phyloP scores from a whole-genome alignment of 495 filamentous ascomycete genomes.

The Parachaetomium inaequale region DNA sequence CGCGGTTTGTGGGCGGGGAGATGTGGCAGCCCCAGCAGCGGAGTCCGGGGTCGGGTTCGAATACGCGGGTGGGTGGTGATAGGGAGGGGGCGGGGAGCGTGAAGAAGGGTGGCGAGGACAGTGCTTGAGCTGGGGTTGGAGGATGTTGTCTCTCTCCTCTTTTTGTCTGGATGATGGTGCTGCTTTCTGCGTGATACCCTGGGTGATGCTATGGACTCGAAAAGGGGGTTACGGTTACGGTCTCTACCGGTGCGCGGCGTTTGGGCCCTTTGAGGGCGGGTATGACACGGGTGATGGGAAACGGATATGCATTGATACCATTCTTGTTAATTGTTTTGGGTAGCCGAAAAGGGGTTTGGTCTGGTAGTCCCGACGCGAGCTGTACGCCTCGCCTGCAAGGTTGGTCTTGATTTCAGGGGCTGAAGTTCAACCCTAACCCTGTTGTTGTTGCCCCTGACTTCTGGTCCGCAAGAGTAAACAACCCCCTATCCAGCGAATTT shows the following conservation, averaged over 20 bases:
- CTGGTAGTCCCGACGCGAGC: too few species aligned
- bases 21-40: conserved; percentile 8
- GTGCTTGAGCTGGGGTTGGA: not conserved
- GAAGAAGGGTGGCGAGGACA: not conserved
- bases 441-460: too few species aligned
- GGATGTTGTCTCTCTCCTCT: not conserved
- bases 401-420: too few species aligned
- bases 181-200: conserved; percentile 4
- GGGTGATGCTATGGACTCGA: not conserved
- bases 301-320: conserved; percentile 13
- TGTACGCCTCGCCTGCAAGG: too few species aligned
- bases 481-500: too few species aligned
- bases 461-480: too few species aligned
- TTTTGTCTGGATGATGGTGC: not conserved
- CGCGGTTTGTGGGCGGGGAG: conserved; percentile 17
- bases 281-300: not conserved
- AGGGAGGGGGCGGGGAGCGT: not conserved
- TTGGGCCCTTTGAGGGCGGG: conserved; percentile 2
- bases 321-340: not conserved
- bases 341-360: not conserved
- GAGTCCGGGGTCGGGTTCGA: conserved; percentile 4
- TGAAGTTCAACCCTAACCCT: too few species aligned
- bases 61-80: not conserved
- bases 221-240: conserved; percentile 2
- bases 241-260: conserved; percentile 1